Percentiles rank a stretch among this genome's conserved stretches.
These are phyloP conservation scores for Neonectria coccinea DNA, from an alignment of 2,329 filamentous ascomycete genomes.

Conservation along the genomic window DNA sequence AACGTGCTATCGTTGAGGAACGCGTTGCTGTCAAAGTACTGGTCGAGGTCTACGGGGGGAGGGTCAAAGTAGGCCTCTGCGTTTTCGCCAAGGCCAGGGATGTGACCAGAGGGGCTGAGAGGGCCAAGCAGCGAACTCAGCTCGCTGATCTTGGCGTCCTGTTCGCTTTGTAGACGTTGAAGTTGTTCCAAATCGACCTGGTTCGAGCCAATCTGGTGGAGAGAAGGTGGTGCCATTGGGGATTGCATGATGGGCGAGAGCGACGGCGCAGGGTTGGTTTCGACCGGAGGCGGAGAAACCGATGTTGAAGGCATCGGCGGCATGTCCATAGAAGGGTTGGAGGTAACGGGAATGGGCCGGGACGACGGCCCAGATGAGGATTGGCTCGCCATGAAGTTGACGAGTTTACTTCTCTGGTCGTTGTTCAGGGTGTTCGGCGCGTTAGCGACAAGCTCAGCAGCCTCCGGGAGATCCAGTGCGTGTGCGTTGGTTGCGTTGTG, in stretches of 20 bases:
- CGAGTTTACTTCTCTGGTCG: conserved; percentile 69
- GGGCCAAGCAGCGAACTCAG: conserved; percentile 81
- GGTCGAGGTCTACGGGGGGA: conserved; percentile 61
- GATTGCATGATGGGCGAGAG: conserved; percentile 64
- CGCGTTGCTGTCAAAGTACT: conserved; percentile 61
- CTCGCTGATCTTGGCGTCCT: conserved; percentile 80
- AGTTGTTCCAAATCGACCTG: conserved; percentile 83
- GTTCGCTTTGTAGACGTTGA: conserved; percentile 81
- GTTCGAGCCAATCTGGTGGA: conserved; percentile 75
- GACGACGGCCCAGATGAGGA: conserved; percentile 43
- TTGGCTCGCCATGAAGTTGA: conserved; percentile 69
- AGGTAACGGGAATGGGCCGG: conserved; percentile 37
- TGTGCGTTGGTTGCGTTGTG: conserved; percentile 67
- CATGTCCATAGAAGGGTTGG: conserved; percentile 32
- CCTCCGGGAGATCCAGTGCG: conserved; percentile 65
- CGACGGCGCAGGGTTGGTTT: conserved; percentile 49
- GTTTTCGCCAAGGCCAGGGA: conserved; percentile 73
- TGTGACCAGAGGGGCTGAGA: conserved; percentile 81
- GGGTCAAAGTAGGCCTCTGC: conserved; percentile 51
- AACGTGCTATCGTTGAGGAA: conserved; percentile 55
- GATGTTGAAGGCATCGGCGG: conserved; percentile 38
- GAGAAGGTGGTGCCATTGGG: conserved; percentile 59
- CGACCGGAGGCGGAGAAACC: conserved; percentile 42
- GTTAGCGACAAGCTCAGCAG: conserved; percentile 62
- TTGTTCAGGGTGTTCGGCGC: conserved; percentile 65